A percentile compares a stretch with the other conserved stretches of the same genome.
Conservation (phyloP, 768 basidiomycete genomes). For the Suillus americanus region DNA sequence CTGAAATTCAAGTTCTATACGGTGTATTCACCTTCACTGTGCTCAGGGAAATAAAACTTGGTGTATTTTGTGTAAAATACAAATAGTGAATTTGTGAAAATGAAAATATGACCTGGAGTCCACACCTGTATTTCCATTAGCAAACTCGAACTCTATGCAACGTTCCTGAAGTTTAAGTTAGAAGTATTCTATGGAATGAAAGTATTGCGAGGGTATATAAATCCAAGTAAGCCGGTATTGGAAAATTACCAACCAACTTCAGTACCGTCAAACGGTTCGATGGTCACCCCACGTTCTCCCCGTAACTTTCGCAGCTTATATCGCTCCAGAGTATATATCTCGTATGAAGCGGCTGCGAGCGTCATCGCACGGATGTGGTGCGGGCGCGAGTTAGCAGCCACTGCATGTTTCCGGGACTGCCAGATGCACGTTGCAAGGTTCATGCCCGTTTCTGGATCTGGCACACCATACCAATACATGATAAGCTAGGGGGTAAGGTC, state of each 20-base stretch:
- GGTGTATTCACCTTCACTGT: too few relatives aligned
- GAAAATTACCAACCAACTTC: slow-evolving; percentile 68
- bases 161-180: slow-evolving; percentile 1
- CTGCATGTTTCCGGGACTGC: slow-evolving; percentile 84
- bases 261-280: slow-evolving; percentile 60
- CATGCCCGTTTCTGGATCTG: slow-evolving; percentile 68
- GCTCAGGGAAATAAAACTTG: too few relatives aligned
- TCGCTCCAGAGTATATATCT: slow-evolving; percentile 76
- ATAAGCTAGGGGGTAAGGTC: slow-evolving; percentile 51
- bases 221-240: slow-evolving; percentile 10
- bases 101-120: too few relatives aligned
- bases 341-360: slow-evolving; percentile 75
- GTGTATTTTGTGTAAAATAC: too few relatives aligned
- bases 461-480: slow-evolving; percentile 93
- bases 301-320: slow-evolving; percentile 65
- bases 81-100: too few relatives aligned
- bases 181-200: not conserved
- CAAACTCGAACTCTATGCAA: too few relatives aligned
- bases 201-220: slow-evolving; percentile 2
- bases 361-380: slow-evolving; percentile 83
- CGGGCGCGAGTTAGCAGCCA: slow-evolving; percentile 76
- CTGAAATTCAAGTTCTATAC: too few relatives aligned
- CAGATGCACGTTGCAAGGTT: slow-evolving; percentile 97
- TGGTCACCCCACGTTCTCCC: slow-evolving; percentile 55
- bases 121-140: too few relatives aligned